Evolutionary conservation across 768 basidiomycete species (phyloP), one percentile per base, ranked within the genome.

Genomic region (Lactarius akahatsu): DNA sequence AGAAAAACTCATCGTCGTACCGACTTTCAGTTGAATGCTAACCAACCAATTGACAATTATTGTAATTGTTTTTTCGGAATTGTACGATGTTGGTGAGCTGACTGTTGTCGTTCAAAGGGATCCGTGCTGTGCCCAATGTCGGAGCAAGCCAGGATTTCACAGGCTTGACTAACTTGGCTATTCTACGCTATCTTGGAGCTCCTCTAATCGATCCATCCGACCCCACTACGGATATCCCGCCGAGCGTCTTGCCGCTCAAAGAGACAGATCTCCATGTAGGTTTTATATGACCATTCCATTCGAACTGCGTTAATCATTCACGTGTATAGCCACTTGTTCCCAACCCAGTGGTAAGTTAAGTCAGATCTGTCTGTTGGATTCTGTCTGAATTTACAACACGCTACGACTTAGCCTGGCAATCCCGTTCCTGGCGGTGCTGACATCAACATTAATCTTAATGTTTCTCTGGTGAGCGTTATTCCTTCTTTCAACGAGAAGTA

Each of bases 161-260:
- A 3, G 23, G 15, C 52, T n/a, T 41, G 50, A 40, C 55, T 13
- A 72, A 72, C 45, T 60, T 43, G 23, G 70, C 70, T 3, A 62
- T 71, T 38, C 62, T 71, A 34, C 70, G 62, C 41, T 71, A 71
- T 36, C 0, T 0, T 1, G 66, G 59, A 3, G 71, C 71, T 5
- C 4, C 3, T 0, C 9, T 3, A 3, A 0, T 0, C 0, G 7
- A 69, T 3, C 28, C 58, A 41, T 6, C 41, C 1, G 50, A 72
- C 34, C 71, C 69, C 28, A 59, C 34, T 3, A 15, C 4, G 28
- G 57, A 34, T 54, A 26, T 20, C 10, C 56, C 57, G 8, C 3
- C 0, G 13, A 64, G 52, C 11, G 4, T 16, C 1, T 34, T 34
- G 6, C 63, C 63, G 26, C 66, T 67, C 6, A 55, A 5, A 1